phyloP scores from a whole-genome alignment of 2,329 filamentous ascomycete genomes.

The Plenodomus tracheiphilus region DNA sequence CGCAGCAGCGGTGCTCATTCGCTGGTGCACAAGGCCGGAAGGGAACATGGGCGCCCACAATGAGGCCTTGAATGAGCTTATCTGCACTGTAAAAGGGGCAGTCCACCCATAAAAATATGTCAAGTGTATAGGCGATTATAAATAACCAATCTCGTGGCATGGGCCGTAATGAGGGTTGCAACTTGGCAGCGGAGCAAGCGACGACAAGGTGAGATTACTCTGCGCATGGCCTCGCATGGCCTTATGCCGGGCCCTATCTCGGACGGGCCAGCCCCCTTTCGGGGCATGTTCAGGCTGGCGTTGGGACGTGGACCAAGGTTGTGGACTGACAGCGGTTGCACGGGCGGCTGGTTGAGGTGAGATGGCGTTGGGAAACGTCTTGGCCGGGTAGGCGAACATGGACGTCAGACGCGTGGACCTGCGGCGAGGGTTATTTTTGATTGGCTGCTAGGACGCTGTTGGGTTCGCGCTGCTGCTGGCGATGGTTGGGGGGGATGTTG shows the following conservation, averaged over 20 bases:
- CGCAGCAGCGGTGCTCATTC: conserved; percentile 2
- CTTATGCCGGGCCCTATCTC: conserved; percentile 16
- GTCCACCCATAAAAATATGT: neutral
- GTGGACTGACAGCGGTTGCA: conserved; percentile 26
- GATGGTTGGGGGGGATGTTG: neutral
- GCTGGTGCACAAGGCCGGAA: neutral
- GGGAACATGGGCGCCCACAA: neutral
- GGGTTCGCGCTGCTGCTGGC: conserved; percentile 16
- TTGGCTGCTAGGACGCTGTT: conserved; percentile 22
- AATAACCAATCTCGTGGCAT: neutral
- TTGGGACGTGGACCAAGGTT: conserved; percentile 20
- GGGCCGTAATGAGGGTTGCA: no score
- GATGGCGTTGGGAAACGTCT: conserved; percentile 17
- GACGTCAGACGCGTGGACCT: conserved; percentile 31
- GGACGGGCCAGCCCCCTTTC: conserved; percentile 15
- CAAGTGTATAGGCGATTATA: neutral
- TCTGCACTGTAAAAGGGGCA: neutral
- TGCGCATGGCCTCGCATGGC: no score
- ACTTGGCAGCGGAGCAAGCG: no score
- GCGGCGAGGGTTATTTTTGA: conserved; percentile 9
- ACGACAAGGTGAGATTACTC: conserved; percentile 10
- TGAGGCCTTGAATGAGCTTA: no score
- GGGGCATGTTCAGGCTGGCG: conserved; percentile 24
- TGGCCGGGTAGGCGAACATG: conserved; percentile 23
- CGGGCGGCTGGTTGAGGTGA: conserved; percentile 19